Evolutionary conservation across 139 green algal genomes (phyloP).

Genomic region (Micromonas pusilla): DNA sequence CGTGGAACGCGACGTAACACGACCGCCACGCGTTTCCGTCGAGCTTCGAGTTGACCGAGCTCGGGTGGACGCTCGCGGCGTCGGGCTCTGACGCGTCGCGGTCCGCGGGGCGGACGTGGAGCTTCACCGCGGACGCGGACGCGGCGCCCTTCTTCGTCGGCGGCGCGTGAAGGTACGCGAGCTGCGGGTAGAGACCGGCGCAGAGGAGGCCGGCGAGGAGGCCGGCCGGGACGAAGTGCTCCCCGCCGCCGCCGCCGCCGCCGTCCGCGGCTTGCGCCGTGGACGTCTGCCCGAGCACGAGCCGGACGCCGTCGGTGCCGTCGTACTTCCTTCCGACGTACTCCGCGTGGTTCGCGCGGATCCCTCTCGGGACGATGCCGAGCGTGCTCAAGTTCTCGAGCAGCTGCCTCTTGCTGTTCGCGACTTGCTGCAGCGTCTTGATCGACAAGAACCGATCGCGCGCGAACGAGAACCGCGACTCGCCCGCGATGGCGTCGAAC

Average conservation of each 20-base stretch:
- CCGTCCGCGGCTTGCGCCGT: no score
- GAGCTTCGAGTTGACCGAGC: conserved; percentile 20
- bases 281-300: conserved; percentile 20
- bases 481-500: conserved; percentile 14
- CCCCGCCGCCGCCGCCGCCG: no score
- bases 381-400: conserved; percentile 26
- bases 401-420: conserved; percentile 27
- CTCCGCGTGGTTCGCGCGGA: conserved; percentile 15
- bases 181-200: conserved; percentile 27
- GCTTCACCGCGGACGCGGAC: background rate
- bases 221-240: background rate
- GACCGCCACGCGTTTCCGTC: background rate
- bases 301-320: conserved; percentile 11
- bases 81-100: background rate
- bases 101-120: background rate
- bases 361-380: conserved; percentile 8
- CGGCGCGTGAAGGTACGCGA: conserved; percentile 5
- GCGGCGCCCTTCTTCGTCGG: background rate
- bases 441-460: conserved; percentile 27
- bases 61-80: conserved; percentile 20
- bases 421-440: conserved; percentile 33
- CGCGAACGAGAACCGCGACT: conserved; percentile 14
- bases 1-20: conserved; percentile 30
- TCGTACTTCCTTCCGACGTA: background rate
- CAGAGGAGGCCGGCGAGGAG: conserved; percentile 30